Percentiles rank a stretch among this genome's conserved stretches.
Conservation (phyloP, 768 basidiomycete genomes). For the Termitomyces sp. region DNA sequence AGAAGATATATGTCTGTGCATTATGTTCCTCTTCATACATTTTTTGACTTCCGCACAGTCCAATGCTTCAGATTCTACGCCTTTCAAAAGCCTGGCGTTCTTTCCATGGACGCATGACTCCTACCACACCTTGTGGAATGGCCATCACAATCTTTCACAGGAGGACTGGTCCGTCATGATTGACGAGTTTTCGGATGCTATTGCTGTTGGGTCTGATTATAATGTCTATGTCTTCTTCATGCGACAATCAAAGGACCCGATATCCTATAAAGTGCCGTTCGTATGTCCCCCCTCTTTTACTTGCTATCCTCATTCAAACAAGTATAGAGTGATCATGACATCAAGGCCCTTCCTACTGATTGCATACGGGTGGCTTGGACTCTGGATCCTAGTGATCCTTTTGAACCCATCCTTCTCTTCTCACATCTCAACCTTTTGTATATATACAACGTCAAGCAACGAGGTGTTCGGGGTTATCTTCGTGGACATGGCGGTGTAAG, state of each 20-base stretch:
- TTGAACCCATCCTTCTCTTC: constrained; percentile 58
- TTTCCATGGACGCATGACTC: constrained; percentile 42
- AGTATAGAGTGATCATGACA: constrained; percentile 9
- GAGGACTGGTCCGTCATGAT: constrained; percentile 41
- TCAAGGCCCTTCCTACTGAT: constrained; percentile 22
- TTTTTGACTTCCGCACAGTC: constrained; percentile 17
- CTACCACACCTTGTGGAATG: constrained; percentile 33
- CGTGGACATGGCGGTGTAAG: constrained; percentile 73
- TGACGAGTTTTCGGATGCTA: constrained; percentile 41
- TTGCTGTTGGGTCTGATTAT: constrained; percentile 39
- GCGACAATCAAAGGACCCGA: constrained; percentile 21
- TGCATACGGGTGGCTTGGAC: constrained; percentile 53
- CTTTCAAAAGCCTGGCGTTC: constrained; percentile 35
- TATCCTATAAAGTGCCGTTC: constrained; percentile 30
- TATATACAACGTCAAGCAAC: constrained; percentile 41
- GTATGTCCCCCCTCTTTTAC: constrained; percentile 16
- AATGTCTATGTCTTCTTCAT: constrained; percentile 32
- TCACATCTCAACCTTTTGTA: constrained; percentile 49
- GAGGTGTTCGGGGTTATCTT: constrained; percentile 38
- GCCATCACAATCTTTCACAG: constrained; percentile 23
- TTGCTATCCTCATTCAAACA: not conserved
- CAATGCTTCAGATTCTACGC: constrained; percentile 19
- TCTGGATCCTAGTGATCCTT: constrained; percentile 33
- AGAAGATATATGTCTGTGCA: constrained; percentile 38
- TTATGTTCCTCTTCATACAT: not conserved